Conservation (phyloP, 352 stramenopile genomes). For the Blastocystis sp. region DNA sequence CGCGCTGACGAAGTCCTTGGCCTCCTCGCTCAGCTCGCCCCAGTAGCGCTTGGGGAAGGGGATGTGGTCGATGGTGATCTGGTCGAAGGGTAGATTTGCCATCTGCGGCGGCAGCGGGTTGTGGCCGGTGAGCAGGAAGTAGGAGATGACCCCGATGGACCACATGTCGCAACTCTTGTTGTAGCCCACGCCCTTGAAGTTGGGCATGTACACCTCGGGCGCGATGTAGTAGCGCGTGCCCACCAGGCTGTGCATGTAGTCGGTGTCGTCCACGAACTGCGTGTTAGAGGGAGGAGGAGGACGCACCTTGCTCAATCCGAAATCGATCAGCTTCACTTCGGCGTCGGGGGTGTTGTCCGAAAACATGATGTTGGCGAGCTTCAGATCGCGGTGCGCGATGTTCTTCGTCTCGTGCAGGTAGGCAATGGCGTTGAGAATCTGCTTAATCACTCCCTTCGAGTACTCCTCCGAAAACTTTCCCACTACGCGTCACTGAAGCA, state of each 20-base stretch:
- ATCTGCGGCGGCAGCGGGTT: slow-evolving; percentile 4
- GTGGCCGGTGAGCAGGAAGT: slow-evolving; percentile 47
- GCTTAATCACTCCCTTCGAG: slow-evolving; percentile 31
- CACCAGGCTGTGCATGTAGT: slow-evolving; percentile 71
- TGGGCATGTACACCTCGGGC: slow-evolving; percentile 38
- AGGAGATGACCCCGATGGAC: slow-evolving; percentile 44
- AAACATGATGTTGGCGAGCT: slow-evolving; percentile 62
- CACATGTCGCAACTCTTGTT: slow-evolving; percentile 59
- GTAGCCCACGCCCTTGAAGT: slow-evolving; percentile 75
- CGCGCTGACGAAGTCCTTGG: background rate
- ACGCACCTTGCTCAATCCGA: slow-evolving; percentile 42
- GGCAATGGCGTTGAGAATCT: slow-evolving; percentile 44
- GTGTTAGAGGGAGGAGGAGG: background rate
- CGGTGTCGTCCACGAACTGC: slow-evolving; percentile 81
- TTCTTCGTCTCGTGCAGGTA: slow-evolving; percentile 62
- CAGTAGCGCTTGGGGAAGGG: slow-evolving; percentile 35
- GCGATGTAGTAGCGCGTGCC: slow-evolving; percentile 64
- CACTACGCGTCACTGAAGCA: background rate
- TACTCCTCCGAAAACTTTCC: slow-evolving; percentile 51
- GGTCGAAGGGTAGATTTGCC: background rate
- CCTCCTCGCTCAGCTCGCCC: slow-evolving; percentile 3
- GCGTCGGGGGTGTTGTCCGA: slow-evolving; percentile 26
- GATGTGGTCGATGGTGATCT: slow-evolving; percentile 18
- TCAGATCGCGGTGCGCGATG: slow-evolving; percentile 52
- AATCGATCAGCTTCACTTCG: slow-evolving; percentile 68